Evolutionary conservation across 805 yeast genomes (phyloP), one percentile per base, ranked within the genome.

Genomic region (Lipomyces yamadae): DNA sequence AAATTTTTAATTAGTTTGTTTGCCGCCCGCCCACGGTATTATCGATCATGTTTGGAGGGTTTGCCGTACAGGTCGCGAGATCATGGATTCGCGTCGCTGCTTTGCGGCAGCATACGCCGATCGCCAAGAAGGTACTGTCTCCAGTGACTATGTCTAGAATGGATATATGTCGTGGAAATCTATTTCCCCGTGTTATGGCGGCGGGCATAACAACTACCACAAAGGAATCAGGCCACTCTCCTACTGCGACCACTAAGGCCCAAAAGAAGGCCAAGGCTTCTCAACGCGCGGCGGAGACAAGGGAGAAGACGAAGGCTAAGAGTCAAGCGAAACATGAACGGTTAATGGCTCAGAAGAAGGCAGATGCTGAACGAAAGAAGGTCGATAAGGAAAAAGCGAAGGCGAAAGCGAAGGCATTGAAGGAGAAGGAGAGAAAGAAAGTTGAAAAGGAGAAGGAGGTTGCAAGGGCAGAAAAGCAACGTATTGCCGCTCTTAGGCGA

Each of bases 171-270:
- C 15, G n/a, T 42, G 48, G 48, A n/a, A n/a, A 42, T n/a, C 6
- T 13, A 24, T 15, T 42, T 18, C n/a, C 48, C 11, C 48, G 48
- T 42, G 48, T 18, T 11, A 42, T 42, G 18, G 48, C 48, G 15
- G n/a, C 48, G 48, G n/a, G 48, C 8, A 42, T 42, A 24, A 15
- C 48, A 32, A 57, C 61, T 3, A 15, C 50, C 15, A 13, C n/a
- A 57, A 24, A 30, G 48, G 33, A 30, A 50, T 13, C 65, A 32
- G 58, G 48, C 1, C 39, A 52, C 24, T 24, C 24, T 24, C 24
- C 52, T 13, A 29, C 57, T 11, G 35, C 63, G 39, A 63, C 29
- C 39, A 61, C 56, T 13, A 42, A 33, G 63, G 29, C 24, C 33
- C 30, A 18, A 56, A 30, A 33, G 55, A 42, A 42, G 24, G 24